These are phyloP conservation scores for Candida yuanshanica DNA, from an alignment of 805 yeast genomes.

Conservation along the genomic window DNA sequence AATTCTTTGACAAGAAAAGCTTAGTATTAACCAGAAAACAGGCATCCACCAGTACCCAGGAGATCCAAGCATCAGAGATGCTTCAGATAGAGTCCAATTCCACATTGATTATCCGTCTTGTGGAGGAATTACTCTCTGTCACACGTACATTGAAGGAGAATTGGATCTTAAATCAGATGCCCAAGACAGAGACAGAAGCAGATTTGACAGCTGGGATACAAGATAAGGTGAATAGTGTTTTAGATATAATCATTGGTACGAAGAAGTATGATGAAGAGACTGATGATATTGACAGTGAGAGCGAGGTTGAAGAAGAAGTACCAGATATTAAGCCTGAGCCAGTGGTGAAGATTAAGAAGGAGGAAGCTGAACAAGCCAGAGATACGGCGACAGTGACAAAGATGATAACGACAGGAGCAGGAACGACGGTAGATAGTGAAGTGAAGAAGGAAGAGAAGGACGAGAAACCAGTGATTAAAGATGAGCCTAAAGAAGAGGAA, in stretches of 20 bases:
- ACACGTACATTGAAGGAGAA: conserved; percentile 46
- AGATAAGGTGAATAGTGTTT: conserved; percentile 2
- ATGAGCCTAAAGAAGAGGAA: background rate
- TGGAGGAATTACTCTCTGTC: conserved; percentile 46
- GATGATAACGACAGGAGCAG: too few relatives aligned
- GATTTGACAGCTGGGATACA: conserved; percentile 6
- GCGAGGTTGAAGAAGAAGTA: conserved; percentile 2
- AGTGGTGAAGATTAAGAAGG: background rate
- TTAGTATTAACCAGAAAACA: too few relatives aligned
- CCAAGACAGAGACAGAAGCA: conserved; percentile 22
- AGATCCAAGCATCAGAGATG: conserved; percentile 42
- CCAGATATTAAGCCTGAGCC: background rate
- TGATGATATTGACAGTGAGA: conserved; percentile 7
- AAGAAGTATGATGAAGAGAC: conserved; percentile 9
- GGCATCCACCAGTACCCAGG: conserved; percentile 27
- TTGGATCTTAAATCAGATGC: conserved; percentile 52
- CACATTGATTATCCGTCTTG: conserved; percentile 40
- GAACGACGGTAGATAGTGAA: too few relatives aligned
- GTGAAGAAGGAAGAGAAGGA: conserved; percentile 1
- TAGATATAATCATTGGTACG: conserved; percentile 7
- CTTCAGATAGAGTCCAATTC: conserved; percentile 53
- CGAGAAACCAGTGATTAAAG: background rate
- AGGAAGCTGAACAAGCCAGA: background rate
- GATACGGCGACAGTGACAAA: background rate
- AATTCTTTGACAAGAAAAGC: too few relatives aligned